Evolutionary conservation across 1,284 basidiomycete species (phyloP), one percentile per base, ranked within the genome.

Genomic region (Irpex sp.): DNA sequence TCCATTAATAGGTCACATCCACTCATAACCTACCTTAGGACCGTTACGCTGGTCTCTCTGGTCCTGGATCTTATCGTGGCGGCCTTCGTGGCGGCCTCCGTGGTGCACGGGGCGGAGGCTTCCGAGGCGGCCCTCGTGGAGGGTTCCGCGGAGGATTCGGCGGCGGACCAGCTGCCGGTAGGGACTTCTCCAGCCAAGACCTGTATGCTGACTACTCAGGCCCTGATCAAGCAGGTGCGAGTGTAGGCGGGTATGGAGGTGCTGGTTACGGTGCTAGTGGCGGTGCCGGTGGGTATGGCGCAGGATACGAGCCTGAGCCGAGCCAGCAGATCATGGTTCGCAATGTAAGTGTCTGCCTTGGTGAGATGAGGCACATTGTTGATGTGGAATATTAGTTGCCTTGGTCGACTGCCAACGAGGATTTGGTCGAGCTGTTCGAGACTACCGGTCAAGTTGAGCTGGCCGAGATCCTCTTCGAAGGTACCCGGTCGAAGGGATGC

Each of bases 381-480:
- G 9, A 13, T 57, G 6, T 6, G 7, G 37, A 21, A 34, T 36
- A 15, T 52, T 13, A 98, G 95, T 80, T 99, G 17, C 97, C 97
- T 0, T 98, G 96, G 95, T 98, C 96, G 15, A 99, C 97, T 40
- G 94, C 96, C n/a, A 97, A 98, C 76, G 96, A 98, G 73, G 97
- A 99, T 74, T 81, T 99, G 36, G 96, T 98, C 26, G 97, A 99
- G 78, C 80, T 99, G 37, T 99, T 99, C 72, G 96, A 98, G 80
- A 99, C 97, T 37, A 97, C 96, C 1, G 97, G 97, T 8, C 91
- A 90, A 67, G 97, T 99, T 38, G 91, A 95, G 70, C 80, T 95
- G 55, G 97, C 97, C 8, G 97, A 98, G 76, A 96, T 98, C 68
- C 76, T 98, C 58, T 94, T 92, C 70, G 96, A 98, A 66, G 92